phyloP scores from a whole-genome alignment of 2,329 filamentous ascomycete genomes.

The Cordyceps tenuipes region DNA sequence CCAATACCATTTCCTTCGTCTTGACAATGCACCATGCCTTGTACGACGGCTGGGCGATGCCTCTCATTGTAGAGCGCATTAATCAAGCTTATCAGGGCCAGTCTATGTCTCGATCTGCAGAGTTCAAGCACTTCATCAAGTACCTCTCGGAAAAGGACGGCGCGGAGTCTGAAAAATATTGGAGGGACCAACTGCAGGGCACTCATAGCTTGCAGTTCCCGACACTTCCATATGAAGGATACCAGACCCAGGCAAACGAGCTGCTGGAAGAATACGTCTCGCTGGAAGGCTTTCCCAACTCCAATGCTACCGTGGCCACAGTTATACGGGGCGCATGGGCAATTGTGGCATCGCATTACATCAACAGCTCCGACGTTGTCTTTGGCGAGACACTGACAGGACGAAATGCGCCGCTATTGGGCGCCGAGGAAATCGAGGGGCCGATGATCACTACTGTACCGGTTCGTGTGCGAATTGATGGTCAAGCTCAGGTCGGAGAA shows the following conservation, averaged over 20 bases:
- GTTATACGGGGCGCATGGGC: slow-evolving; percentile 53
- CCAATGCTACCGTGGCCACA: slow-evolving; percentile 43
- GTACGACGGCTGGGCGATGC: slow-evolving; percentile 51
- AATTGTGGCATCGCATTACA: slow-evolving; percentile 44
- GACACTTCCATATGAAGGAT: slow-evolving; percentile 35
- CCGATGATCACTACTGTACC: slow-evolving; percentile 55
- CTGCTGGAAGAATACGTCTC: slow-evolving; percentile 45
- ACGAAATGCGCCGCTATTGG: slow-evolving; percentile 40
- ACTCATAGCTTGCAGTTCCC: slow-evolving; percentile 41
- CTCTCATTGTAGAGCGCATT: slow-evolving; percentile 39
- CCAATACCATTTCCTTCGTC: slow-evolving; percentile 35
- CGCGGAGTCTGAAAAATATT: slow-evolving; percentile 35
- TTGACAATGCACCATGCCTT: slow-evolving; percentile 47
- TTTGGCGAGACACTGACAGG: slow-evolving; percentile 54
- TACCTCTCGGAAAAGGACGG: slow-evolving; percentile 34
- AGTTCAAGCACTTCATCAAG: slow-evolving; percentile 42
- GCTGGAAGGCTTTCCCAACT: slow-evolving; percentile 23
- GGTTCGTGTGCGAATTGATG: slow-evolving; percentile 39
- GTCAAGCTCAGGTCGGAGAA: slow-evolving; percentile 34
- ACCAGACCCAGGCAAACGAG: slow-evolving; percentile 43
- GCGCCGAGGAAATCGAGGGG: slow-evolving; percentile 47
- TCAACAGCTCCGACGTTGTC: slow-evolving; percentile 42
- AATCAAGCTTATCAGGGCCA: slow-evolving; percentile 35
- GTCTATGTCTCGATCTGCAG: slow-evolving; percentile 24
- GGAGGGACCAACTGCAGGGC: slow-evolving; percentile 37